Conservation (phyloP, 768 basidiomycete species). For the Pleurotus platypus region DNA sequence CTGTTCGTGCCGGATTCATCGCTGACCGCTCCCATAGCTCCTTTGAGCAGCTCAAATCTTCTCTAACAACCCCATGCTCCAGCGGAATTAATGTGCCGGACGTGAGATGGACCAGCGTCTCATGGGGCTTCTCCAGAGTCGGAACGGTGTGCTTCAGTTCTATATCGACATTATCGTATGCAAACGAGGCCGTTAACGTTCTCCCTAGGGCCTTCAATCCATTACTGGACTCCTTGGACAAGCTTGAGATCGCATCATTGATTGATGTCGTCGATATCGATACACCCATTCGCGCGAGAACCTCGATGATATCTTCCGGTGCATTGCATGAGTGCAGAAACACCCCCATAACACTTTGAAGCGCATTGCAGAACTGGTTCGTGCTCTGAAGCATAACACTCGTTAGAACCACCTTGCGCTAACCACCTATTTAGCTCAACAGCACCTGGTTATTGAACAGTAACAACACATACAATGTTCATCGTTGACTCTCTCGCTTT, state of each 20-base stretch:
- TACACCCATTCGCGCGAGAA: conserved; percentile 25
- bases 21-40: conserved; percentile 28
- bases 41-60: conserved; percentile 27
- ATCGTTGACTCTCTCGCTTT: not conserved
- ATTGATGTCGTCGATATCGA: conserved; percentile 23
- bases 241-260: conserved; percentile 16
- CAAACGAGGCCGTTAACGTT: conserved; percentile 22
- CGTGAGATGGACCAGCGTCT: conserved; percentile 28
- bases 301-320: conserved; percentile 21
- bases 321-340: conserved; percentile 21
- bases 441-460: not conserved
- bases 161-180: conserved; percentile 43
- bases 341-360: conserved; percentile 6
- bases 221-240: conserved; percentile 18
- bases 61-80: conserved; percentile 14
- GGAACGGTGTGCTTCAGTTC: conserved; percentile 25
- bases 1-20: conserved; percentile 16
- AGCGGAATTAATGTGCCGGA: conserved; percentile 27
- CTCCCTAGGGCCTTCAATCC: conserved; percentile 18
- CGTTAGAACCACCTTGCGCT: not conserved
- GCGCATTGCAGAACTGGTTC: conserved; percentile 1
- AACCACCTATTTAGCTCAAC: not conserved
- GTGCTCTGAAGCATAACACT: conserved; percentile 6
- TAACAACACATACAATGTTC: not conserved
- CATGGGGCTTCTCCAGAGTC: conserved; percentile 22